phyloP scores from a whole-genome alignment of 1,284 basidiomycete species.

The Pseudozyma sp. region DNA sequence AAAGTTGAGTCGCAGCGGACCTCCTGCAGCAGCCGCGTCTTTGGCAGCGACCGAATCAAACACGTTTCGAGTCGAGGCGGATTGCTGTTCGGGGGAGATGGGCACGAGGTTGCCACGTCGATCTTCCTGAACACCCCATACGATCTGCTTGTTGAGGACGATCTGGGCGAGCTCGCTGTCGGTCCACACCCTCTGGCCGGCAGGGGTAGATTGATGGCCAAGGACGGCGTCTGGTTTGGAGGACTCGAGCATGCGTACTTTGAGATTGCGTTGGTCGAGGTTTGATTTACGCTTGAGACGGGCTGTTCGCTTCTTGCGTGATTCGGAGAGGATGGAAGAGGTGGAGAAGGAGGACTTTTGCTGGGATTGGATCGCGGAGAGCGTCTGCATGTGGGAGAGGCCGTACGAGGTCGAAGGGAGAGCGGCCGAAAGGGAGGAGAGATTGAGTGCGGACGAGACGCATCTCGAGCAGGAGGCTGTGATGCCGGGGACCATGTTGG shows the following conservation, averaged over 20 bases:
- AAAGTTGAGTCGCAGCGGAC: conserved; percentile 64
- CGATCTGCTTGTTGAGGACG: conserved; percentile 58
- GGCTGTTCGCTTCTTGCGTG: conserved; percentile 52
- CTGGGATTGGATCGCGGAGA: conserved; percentile 6
- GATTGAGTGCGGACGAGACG: conserved; percentile 22
- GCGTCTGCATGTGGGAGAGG: conserved; percentile 8
- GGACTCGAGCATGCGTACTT: conserved; percentile 68
- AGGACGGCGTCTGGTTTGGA: conserved; percentile 77
- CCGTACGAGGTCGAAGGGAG: conserved; percentile 37
- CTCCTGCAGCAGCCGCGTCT: conserved; percentile 34
- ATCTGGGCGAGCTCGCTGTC: conserved; percentile 57
- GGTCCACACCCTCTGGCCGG: conserved; percentile 59
- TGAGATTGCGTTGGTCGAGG: conserved; percentile 64
- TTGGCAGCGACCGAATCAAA: conserved; percentile 11
- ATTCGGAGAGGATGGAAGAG: conserved; percentile 41
- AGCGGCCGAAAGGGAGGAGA: conserved; percentile 27
- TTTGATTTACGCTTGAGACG: conserved; percentile 66
- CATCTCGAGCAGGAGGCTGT: conserved; percentile 36
- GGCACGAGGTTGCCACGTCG: conserved; percentile 60
- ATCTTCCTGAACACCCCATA: conserved; percentile 65
- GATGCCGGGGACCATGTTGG: conserved; percentile 29
- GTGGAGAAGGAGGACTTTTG: conserved; percentile 42
- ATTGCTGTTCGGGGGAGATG: conserved; percentile 10
- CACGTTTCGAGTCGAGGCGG: conserved; percentile 2
- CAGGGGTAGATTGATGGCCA: conserved; percentile 73